Evolutionary conservation across 371 early-diverging fungal genomes (phyloP), one percentile per base, ranked within the genome.

Genomic region (Entomophthora muscae): DNA sequence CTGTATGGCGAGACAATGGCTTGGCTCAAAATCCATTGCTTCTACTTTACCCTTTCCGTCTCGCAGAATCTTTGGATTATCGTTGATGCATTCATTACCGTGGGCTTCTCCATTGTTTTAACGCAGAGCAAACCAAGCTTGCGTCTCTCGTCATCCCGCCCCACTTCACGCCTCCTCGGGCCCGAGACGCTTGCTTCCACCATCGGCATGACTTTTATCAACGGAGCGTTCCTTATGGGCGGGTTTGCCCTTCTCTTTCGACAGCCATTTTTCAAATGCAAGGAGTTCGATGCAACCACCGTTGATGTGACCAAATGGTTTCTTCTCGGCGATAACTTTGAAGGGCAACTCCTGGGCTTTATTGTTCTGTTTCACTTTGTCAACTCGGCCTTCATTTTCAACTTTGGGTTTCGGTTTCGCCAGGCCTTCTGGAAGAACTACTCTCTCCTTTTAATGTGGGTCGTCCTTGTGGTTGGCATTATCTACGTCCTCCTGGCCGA

Each of bases 1-100:
- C 63, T 86, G 72, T 89, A 88, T 64, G 88, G 88, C 52, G 85
- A 86, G 69, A 79, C 83, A 55, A 80, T 90, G 80, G 71, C 81
- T 60, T 82, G 83, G 70, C 66, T 87, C 21, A 77, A 83, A 67
- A 78, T 84, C 53, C 72, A 68, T 57, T 75, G 71, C 1, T 82
- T 80, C 59, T 83, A 83, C 65, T 82, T 82, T 67, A 71, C 77
- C 12, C 68, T 75, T 22, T 69, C 70, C 0, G 67, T 80, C 65
- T 71, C 76, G 2, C 78, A 85, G 65, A 69, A 74, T 30, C 72
- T 83, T 61, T 88, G 89, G 89, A 81, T 88, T 66, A 69, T 79
- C 12, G 74, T 83, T 31, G 89, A 88, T 69, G 84, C 82, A 0
- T 73, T 78, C 26, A 81, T 81, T 32, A 77, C 85, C 21, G 78